Percentiles rank a stretch among this genome's conserved stretches.
Conservation (phyloP, 2,329 filamentous ascomycete genomes). For the Fusarium graminum region DNA sequence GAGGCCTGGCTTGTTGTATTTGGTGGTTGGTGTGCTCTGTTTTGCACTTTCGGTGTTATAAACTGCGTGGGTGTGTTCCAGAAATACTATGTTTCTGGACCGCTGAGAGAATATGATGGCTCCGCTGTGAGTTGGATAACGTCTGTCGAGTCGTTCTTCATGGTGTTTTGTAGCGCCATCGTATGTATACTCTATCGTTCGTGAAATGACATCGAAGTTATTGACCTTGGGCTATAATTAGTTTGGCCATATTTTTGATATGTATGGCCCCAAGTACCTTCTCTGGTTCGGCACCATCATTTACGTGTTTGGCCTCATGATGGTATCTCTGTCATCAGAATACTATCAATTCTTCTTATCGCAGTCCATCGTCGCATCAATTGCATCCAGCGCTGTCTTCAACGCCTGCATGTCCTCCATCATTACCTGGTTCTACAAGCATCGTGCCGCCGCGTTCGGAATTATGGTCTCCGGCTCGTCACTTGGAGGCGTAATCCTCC, state of each 20-base stretch:
- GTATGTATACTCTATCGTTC: constrained; percentile 52
- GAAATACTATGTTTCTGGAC: constrained; percentile 66
- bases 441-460: constrained; percentile 66
- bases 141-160: constrained; percentile 64
- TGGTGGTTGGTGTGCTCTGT: constrained; percentile 59
- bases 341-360: constrained; percentile 62
- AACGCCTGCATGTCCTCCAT: constrained; percentile 58
- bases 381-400: constrained; percentile 61
- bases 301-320: constrained; percentile 75
- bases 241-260: constrained; percentile 74
- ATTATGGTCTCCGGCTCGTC: constrained; percentile 67
- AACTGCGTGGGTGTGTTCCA: constrained; percentile 69
- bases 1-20: constrained; percentile 70
- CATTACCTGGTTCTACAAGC: constrained; percentile 66
- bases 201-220: not conserved
- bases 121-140: constrained; percentile 72
- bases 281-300: constrained; percentile 66
- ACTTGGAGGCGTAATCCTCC: constrained; percentile 68
- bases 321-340: constrained; percentile 65
- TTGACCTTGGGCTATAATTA: not conserved
- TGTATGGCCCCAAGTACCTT: constrained; percentile 71
- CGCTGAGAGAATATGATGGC: constrained; percentile 61
- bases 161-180: constrained; percentile 63
- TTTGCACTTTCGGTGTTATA: constrained; percentile 61
- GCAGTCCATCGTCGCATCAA: constrained; percentile 56